These are phyloP conservation scores for Trypanosomatidae sp. DNA, from an alignment of 208 protist genomes.

Conservation along the genomic window DNA sequence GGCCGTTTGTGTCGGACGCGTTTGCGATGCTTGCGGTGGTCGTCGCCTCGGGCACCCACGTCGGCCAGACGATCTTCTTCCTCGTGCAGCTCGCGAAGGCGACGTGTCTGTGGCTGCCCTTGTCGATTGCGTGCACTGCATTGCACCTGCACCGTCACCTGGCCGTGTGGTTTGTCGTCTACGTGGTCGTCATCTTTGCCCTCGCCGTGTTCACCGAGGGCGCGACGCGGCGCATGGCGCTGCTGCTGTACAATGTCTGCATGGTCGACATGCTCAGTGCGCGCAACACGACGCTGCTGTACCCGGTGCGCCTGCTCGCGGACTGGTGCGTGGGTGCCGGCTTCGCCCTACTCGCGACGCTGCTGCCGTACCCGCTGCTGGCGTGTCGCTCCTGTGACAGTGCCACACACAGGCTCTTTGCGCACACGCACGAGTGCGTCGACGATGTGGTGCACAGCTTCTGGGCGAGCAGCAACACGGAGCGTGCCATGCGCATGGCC, in stretches of 20 bases:
- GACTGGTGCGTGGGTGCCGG: constrained; percentile 44
- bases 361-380: constrained; percentile 56
- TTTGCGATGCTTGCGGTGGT: constrained; percentile 40
- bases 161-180: constrained; percentile 39
- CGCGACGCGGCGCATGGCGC: constrained; percentile 30
- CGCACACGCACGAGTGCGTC: constrained; percentile 38
- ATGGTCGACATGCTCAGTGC: constrained; percentile 33
- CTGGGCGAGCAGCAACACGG: constrained; percentile 49
- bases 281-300: constrained; percentile 14
- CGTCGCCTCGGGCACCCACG: constrained; percentile 27
- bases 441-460: constrained; percentile 45
- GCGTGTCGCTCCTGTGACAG: constrained; percentile 16
- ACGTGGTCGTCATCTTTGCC: constrained; percentile 42
- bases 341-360: constrained; percentile 30
- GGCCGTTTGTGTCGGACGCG: constrained; percentile 25
- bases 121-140: constrained; percentile 31
- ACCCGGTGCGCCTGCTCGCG: constrained; percentile 19
- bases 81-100: constrained; percentile 43
- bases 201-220: constrained; percentile 38
- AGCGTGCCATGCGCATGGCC: constrained; percentile 65
- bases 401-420: constrained; percentile 17
- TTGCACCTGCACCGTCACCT: constrained; percentile 24
- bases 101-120: constrained; percentile 42
- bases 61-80: constrained; percentile 31
- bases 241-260: constrained; percentile 53